Conservation (phyloP, 352 stramenopile species). For the Phytophthora macrochlamydospora region DNA sequence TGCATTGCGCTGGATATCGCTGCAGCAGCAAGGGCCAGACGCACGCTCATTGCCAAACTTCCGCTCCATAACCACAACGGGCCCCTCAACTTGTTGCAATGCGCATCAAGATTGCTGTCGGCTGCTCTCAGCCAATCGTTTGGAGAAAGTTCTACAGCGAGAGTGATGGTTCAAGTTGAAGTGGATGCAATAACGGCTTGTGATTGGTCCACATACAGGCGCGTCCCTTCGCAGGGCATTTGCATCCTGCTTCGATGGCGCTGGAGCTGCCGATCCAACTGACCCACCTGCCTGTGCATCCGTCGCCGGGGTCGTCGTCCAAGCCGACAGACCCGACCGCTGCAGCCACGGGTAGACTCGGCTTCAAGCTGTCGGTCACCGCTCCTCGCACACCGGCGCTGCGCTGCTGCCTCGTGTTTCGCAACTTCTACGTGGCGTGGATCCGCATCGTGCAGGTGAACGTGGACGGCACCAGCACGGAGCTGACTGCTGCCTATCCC, state of each 20-base stretch:
- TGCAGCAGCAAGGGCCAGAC: background rate
- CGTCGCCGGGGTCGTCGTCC: background rate
- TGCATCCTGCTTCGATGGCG: slow-evolving; percentile 14
- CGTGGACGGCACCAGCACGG: slow-evolving; percentile 40
- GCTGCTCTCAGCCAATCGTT: background rate
- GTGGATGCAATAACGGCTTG: slow-evolving; percentile 1
- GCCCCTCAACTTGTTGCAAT: background rate
- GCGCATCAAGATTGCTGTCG: background rate
- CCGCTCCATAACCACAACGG: too few relatives aligned
- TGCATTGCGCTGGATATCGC: background rate
- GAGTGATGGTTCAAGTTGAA: background rate
- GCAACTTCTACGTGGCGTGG: slow-evolving; percentile 71
- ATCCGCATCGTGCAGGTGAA: slow-evolving; percentile 61
- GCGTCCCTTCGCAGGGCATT: slow-evolving; percentile 23
- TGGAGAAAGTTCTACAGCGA: slow-evolving; percentile 15
- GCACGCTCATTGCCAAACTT: background rate
- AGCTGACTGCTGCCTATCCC: slow-evolving; percentile 43
- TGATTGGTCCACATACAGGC: slow-evolving; percentile 33
- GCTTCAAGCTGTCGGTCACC: slow-evolving; percentile 52
- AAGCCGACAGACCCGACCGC: slow-evolving; percentile 9
- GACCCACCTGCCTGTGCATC: slow-evolving; percentile 14
- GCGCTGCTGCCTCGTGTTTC: slow-evolving; percentile 52
- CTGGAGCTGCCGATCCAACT: slow-evolving; percentile 32
- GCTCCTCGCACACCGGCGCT: slow-evolving; percentile 12
- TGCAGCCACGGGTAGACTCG: slow-evolving; percentile 35